Base-by-base conservation (phyloP, 2,329 filamentous ascomycete species). In the Fusarium acutatum region DNA sequence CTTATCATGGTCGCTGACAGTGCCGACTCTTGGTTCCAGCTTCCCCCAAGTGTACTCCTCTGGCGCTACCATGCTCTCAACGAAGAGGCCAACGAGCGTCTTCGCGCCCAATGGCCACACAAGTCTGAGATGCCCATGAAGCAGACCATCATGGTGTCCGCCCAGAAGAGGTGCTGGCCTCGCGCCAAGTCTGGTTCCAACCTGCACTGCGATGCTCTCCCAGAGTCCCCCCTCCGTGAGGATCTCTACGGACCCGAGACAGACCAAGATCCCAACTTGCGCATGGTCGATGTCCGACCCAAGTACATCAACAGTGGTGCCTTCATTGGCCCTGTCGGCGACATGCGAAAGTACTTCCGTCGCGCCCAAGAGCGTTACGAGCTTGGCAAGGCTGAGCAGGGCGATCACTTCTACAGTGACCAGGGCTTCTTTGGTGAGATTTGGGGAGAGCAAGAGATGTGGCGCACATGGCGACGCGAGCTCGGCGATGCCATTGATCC, bases 21-120 rank as follows among this genome's bases (percentile, higher is more conserved):
- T 14, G 72, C 76, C 24, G 79, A 80, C 35, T 63, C 77, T 1
- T 80, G 79, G 79, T 79, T 79, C 50, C 79, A 80, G 52, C 78
- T 80, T 1, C 77, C 79, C 1, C 78, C 78, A 3, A 69, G 72
- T 17, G 67, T 80, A 3, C 70, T 80, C 12, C 70, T 80, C 17
- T 56, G 76, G 38, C 77, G 79, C 22, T 80, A 78, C 40, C 74
- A 76, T 56, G 70, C 69, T 17, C 38, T 67, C 34, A 77, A 76
- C 38, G 37, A 57, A 6, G 37, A 64, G 26, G 75, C 73, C 26
- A 64, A 77, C 22, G 63, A 60, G 35, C 64, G 75, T 15, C 65
- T 77, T 2, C 54, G 43, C 2, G 37, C 64, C 54, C 47, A 60
- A 35, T 77, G 72, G 70, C 60, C 52, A 30, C 30, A 38, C 18